Evolutionary conservation across 306 rosid species (phyloP), one percentile per base, ranked within the genome.

Genomic region (Medicago arabica): DNA sequence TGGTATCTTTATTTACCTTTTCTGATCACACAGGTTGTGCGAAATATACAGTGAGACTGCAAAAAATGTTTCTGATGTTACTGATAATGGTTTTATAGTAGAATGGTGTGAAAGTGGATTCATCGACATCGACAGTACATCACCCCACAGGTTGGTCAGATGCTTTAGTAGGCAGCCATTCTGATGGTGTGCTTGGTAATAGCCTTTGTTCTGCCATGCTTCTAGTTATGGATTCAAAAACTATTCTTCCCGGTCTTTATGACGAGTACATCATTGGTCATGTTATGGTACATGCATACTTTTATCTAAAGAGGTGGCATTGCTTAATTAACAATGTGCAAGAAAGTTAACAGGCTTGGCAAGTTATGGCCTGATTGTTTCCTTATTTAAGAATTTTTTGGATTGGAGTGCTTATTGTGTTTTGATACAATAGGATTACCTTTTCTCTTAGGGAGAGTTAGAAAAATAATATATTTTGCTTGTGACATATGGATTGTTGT

Each of bases 141-240:
- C 88, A 71, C 63, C 87, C 3, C 77, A 82, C 28, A 66, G 75
- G 51, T 40, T 72, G 23, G 83, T 80, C 14, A 76, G 88, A 69
- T 89, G 93, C 75, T 91, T 88, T 93, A 84, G 88, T 6, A 89
- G 92, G 73, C 98, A 91, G 64, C 92, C 97, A 54, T 91, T 93
- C 66, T 93, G 78, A 91, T 93, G 96, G 92, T 93, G 0, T 93
- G 98, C 83, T 73, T 93, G 80, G 96, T 93, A 58, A 84, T 93
- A 78, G 93, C 97, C 49, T 93, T 93, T 72, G 96, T 93, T 31
- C 96, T 93, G 8, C 98, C 98, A 36, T 93, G 97, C 96, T 91
- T 93, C 86, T 91, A 84, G 86, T 18, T 51, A 67, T 17, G 60
- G 68, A 58, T 50, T 73, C 71, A 54, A 61, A 70, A 18, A 36